These are phyloP conservation scores for Coleophoma crateriformis DNA, from an alignment of 2,329 filamentous ascomycete species.

Conservation along the genomic window DNA sequence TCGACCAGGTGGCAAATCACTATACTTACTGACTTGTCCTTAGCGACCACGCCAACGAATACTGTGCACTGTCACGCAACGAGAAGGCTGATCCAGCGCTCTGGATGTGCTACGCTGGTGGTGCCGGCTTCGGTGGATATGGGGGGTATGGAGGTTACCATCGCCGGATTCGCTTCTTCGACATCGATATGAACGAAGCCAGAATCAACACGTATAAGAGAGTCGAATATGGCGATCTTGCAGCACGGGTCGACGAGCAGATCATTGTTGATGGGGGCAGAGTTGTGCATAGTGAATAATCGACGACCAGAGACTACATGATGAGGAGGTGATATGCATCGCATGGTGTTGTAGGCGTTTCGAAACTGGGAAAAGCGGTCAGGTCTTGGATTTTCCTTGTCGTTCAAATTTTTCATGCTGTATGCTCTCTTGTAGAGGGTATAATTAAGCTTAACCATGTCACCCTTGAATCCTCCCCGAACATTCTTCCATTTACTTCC, in stretches of 20 bases:
- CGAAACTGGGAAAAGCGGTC: not conserved
- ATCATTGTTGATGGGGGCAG: conserved; percentile 60
- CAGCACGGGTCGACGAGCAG: conserved; percentile 54
- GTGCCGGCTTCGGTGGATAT: conserved; percentile 89
- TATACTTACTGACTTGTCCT: conserved; percentile 11
- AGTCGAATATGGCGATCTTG: conserved; percentile 60
- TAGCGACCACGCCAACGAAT: conserved; percentile 94
- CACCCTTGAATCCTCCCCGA: no score
- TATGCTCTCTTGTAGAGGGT: no score
- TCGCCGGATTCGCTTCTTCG: conserved; percentile 81
- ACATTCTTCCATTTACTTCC: no score
- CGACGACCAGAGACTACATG: not conserved
- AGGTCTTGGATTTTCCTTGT: not conserved
- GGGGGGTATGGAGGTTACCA: conserved; percentile 84
- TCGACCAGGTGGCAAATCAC: not conserved
- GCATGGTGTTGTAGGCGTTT: no score
- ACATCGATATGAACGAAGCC: conserved; percentile 87
- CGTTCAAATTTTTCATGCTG: not conserved
- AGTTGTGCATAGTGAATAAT: conserved; percentile 13
- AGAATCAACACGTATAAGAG: conserved; percentile 91
- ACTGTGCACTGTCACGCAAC: conserved; percentile 64
- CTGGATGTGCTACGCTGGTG: conserved; percentile 98
- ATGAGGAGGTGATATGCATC: no score
- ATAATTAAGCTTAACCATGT: no score
- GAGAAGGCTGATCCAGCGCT: conserved; percentile 52